Percentiles rank a stretch among this genome's conserved stretches.
Evolutionary conservation across 2,329 filamentous ascomycete species (phyloP).

Genomic region (Nannizzia gypsea): DNA sequence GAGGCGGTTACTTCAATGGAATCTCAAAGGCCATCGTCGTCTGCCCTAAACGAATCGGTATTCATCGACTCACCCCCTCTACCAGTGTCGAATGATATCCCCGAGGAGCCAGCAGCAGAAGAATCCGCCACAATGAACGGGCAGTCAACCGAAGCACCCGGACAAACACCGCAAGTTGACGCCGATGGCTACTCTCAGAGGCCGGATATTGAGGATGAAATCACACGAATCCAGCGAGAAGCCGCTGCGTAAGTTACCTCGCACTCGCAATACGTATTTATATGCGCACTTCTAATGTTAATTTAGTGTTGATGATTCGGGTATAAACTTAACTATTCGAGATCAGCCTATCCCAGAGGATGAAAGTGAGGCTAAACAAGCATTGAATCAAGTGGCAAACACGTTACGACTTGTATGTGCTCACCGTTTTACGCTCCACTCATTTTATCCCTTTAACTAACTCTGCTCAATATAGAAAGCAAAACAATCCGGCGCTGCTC

Average conservation of each 20-base stretch:
- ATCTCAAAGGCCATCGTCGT: constrained; percentile 14
- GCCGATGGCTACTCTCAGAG: constrained; percentile 32
- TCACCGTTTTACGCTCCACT: not conserved
- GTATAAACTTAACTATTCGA: constrained; percentile 38
- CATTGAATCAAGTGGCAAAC: constrained; percentile 39
- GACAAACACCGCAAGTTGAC: constrained; percentile 23
- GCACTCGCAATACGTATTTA: constrained; percentile 4
- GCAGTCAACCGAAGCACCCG: not conserved
- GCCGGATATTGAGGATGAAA: constrained; percentile 34
- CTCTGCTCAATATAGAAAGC: constrained; percentile 26
- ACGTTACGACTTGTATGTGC: constrained; percentile 34
- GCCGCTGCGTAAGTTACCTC: constrained; percentile 23
- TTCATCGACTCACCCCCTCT: not conserved
- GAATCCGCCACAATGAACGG: not conserved
- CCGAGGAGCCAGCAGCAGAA: not conserved
- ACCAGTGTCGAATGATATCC: not conserved
- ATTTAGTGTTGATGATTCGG: constrained; percentile 27
- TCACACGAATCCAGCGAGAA: constrained; percentile 35
- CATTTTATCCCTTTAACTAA: constrained; percentile 14
- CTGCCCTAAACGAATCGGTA: constrained; percentile 3
- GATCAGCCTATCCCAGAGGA: constrained; percentile 41
- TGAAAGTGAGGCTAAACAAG: constrained; percentile 38
- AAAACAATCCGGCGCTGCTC: constrained; percentile 44
- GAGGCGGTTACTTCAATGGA: constrained; percentile 15
- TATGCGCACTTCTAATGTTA: not conserved